phyloP scores from a whole-genome alignment of 768 basidiomycete genomes.

The Leccinum sublutescens region DNA sequence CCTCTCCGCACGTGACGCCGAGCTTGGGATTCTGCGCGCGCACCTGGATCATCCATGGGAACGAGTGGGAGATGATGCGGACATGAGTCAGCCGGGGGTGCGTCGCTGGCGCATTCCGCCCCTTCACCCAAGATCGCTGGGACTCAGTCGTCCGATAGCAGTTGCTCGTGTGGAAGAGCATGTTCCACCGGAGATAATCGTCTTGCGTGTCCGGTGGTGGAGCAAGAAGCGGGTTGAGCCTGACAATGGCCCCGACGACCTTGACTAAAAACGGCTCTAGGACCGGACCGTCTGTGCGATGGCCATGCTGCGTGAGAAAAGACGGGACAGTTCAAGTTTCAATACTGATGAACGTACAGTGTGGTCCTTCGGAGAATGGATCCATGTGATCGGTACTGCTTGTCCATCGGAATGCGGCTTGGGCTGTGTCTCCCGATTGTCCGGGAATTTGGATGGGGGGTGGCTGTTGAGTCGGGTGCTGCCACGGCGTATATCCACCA shows the following conservation, averaged over 20 bases:
- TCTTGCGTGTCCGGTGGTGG: conserved; percentile 44
- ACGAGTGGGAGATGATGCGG: conserved; percentile 48
- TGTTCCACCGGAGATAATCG: conserved; percentile 68
- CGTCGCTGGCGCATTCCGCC: conserved; percentile 64
- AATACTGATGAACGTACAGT: conserved; percentile 36
- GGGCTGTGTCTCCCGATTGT: conserved; percentile 22
- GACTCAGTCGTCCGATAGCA: conserved; percentile 65
- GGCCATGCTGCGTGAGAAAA: conserved; percentile 14
- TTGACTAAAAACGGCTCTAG: conserved; percentile 57
- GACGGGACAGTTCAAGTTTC: neutral
- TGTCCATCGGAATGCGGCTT: conserved; percentile 30
- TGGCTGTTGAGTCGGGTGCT: conserved; percentile 26
- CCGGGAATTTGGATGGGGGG: conserved; percentile 24
- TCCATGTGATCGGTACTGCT: conserved; percentile 33
- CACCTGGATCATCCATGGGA: conserved; percentile 58
- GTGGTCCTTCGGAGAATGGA: conserved; percentile 40
- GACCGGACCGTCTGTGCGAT: conserved; percentile 61
- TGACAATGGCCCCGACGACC: conserved; percentile 45
- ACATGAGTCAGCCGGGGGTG: conserved; percentile 56
- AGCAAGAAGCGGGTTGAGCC: conserved; percentile 61
- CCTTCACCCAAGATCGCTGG: conserved; percentile 61
- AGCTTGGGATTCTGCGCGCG: conserved; percentile 41
- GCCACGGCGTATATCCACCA: conserved; percentile 27
- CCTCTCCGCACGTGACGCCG: conserved; percentile 68
- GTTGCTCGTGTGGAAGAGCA: conserved; percentile 61